Evolutionary conservation across 2,329 filamentous ascomycete species (phyloP).

Genomic region (Parasarocladium wereldwijsianum): DNA sequence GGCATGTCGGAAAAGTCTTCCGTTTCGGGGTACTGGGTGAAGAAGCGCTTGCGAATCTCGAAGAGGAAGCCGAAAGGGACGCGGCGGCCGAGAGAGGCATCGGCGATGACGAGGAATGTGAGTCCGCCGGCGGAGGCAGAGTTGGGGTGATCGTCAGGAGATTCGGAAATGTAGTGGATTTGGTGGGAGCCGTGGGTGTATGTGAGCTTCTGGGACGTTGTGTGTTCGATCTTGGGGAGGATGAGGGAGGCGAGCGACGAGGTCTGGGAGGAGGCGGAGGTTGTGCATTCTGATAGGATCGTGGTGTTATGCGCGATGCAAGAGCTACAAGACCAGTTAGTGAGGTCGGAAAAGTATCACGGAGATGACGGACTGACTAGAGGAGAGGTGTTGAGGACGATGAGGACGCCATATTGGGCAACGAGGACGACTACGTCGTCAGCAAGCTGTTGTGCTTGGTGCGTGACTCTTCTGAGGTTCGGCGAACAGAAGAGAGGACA

Average conservation of each 20-base stretch:
- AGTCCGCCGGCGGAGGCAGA: constrained; percentile 57
- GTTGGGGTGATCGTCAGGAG: constrained; percentile 49
- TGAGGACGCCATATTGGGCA: constrained; percentile 50
- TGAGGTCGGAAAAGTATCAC: background rate
- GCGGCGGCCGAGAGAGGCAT: constrained; percentile 66
- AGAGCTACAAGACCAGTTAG: constrained; percentile 44
- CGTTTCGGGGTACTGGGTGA: constrained; percentile 46
- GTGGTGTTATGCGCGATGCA: constrained; percentile 91
- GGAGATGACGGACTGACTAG: constrained; percentile 39
- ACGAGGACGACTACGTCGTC: constrained; percentile 1
- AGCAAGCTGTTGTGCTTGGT: background rate
- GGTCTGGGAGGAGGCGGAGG: constrained; percentile 67
- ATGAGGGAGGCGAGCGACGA: constrained; percentile 84
- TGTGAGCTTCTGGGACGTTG: constrained; percentile 70
- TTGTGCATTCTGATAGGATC: constrained; percentile 85
- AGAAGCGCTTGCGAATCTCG: constrained; percentile 80
- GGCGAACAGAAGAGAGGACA: too few relatives aligned
- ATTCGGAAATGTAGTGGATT: constrained; percentile 90
- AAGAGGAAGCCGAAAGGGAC: constrained; percentile 87
- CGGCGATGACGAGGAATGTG: constrained; percentile 82
- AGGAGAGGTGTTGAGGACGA: constrained; percentile 55
- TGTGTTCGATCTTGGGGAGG: constrained; percentile 85
- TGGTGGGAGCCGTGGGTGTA: constrained; percentile 85
- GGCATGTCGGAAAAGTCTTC: constrained; percentile 68
- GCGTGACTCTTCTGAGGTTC: background rate